Evolutionary conservation across 2,329 filamentous ascomycete species (phyloP), one percentile per base, ranked within the genome.

Genomic region (Ascochyta rabiei): DNA sequence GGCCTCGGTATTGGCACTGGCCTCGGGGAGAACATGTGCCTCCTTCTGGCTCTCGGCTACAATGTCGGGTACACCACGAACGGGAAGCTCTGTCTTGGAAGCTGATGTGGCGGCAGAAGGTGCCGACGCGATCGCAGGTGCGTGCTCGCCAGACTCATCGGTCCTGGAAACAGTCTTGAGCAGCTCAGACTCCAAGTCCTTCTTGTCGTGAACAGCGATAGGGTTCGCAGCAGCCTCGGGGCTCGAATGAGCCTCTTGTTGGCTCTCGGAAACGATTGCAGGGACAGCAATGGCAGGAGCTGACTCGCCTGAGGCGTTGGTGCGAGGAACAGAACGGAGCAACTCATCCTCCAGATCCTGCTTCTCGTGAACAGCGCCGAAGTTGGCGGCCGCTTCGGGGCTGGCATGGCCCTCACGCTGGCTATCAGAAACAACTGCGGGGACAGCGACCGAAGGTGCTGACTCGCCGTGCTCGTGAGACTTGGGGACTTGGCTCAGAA

Each of bases 11-110:
- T 85, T 79, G 28, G 82, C 86, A 65, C 86, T 86, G 21, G 89
- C 88, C 70, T 91, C 89, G 10, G 88, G 84, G 15, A 80, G 78
- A 37, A 79, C 79, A 52, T 84, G 75, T 13, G 88, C 87, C 69
- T 86, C 82, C 64, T 85, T 79, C 69, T 92, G 88, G 76, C 87
- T 90, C 68, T 91, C 84, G 70, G 85, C 86, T 48, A 91, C 89
- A 33, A 89, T 75, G 49, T 83, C 81, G 19, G 86, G 86, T 6
- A 73, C 61, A 48, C 67, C 71, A 30, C 69, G 68, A 31, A 72
- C 70, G 55, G 77, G 69, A 40, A 75, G 67, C 34, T 61, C 60
- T 2, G 60, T 52, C 30, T 41, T 43, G n/a, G 56, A 38, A 7
- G 37, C 52, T 18, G 63, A 56, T 31, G 57, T 57, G 15, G 60